phyloP scores from a whole-genome alignment of 2,329 filamentous ascomycete species.

The Raffaelea ambrosiae region DNA sequence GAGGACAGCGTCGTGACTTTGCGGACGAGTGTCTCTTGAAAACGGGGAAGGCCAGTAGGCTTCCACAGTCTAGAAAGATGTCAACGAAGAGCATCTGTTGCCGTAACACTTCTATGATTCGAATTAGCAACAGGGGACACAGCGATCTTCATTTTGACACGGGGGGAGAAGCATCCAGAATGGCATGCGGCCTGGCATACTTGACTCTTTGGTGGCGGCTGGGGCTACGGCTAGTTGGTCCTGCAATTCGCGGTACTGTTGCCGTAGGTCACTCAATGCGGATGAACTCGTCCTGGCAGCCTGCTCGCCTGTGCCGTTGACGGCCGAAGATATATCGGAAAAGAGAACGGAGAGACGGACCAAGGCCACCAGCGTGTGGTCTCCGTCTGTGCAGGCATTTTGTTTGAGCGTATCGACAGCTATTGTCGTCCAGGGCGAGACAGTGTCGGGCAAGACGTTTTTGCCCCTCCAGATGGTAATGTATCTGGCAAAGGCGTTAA shows the following conservation, averaged over 20 bases:
- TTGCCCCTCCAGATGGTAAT: not conserved
- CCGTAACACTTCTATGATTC: not conserved
- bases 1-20: too few species aligned
- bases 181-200: not conserved
- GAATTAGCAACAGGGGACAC: too few species aligned
- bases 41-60: not conserved
- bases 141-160: too few species aligned
- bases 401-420: not conserved
- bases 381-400: not conserved
- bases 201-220: not conserved
- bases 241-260: not conserved
- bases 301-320: not conserved
- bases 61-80: not conserved
- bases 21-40: not conserved
- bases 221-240: not conserved
- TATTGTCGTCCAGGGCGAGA: not conserved
- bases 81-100: not conserved
- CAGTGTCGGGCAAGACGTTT: not conserved
- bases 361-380: not conserved
- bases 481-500: not conserved
- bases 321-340: not conserved
- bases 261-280: not conserved
- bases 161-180: too few species aligned
- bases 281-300: not conserved
- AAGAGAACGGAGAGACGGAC: not conserved